phyloP scores from a whole-genome alignment of 2,329 filamentous ascomycete genomes.

The Keithomyces neogunnii region DNA sequence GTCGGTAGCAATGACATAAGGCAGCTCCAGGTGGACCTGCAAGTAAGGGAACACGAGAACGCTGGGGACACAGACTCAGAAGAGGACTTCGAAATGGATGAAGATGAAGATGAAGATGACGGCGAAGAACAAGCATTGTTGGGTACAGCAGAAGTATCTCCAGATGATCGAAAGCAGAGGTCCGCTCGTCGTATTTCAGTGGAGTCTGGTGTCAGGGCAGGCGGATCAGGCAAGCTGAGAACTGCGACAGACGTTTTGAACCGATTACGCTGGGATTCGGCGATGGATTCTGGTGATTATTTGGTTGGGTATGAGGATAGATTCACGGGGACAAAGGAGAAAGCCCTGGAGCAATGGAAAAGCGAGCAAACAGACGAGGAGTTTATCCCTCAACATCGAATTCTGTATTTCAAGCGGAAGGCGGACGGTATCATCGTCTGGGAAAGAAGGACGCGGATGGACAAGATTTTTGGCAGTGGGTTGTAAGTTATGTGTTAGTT shows the following conservation, averaged over 20 bases:
- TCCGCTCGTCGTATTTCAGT: background rate
- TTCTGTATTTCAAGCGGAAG: constrained; percentile 50
- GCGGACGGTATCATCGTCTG: constrained; percentile 45
- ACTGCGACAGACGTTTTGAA: constrained; percentile 50
- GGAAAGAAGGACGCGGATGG: constrained; percentile 45
- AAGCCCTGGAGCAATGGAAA: constrained; percentile 48
- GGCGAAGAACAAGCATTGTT: constrained; percentile 11
- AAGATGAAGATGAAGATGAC: constrained; percentile 17
- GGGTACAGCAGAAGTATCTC: background rate
- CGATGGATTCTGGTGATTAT: constrained; percentile 42
- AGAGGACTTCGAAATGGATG: constrained; percentile 33
- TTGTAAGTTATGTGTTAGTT: background rate
- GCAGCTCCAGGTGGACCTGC: constrained; percentile 34
- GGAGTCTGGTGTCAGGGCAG: constrained; percentile 13
- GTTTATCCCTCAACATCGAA: constrained; percentile 57
- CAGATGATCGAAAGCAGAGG: background rate
- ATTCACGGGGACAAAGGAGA: constrained; percentile 46
- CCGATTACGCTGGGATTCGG: constrained; percentile 51
- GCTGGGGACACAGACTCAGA: constrained; percentile 30
- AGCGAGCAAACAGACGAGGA: constrained; percentile 55
- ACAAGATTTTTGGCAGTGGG: constrained; percentile 49
- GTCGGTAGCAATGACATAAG: constrained; percentile 30
- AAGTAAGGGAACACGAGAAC: constrained; percentile 37
- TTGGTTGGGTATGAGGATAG: constrained; percentile 55
- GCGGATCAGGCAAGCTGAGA: constrained; percentile 39